Evolutionary conservation across 1,284 basidiomycete species (phyloP).

Genomic region (Fistulinella cinereoalba): DNA sequence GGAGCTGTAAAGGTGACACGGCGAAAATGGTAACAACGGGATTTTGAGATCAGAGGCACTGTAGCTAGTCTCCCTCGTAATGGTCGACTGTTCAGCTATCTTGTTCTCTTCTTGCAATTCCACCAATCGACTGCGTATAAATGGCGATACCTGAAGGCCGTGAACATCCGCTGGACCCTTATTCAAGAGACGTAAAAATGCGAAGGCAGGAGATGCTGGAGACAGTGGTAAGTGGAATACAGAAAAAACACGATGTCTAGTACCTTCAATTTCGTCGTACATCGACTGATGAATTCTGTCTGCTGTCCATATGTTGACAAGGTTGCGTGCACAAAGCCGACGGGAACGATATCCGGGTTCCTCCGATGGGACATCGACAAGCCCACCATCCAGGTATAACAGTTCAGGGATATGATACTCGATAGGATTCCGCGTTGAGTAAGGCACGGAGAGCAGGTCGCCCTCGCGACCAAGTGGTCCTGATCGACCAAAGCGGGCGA

Average conservation of each 20-base stretch:
- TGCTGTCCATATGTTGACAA: slow-evolving; percentile 91
- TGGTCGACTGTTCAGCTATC: slow-evolving; percentile 43
- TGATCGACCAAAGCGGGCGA: slow-evolving; percentile 80
- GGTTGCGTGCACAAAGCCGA: slow-evolving; percentile 60
- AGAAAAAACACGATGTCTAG: not conserved
- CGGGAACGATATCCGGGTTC: slow-evolving; percentile 54
- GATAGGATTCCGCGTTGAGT: slow-evolving; percentile 87
- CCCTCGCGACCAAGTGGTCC: slow-evolving; percentile 83
- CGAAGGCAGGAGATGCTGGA: slow-evolving; percentile 56
- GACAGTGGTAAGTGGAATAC: slow-evolving; percentile 5
- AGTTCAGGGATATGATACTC: slow-evolving; percentile 74
- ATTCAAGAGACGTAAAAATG: slow-evolving; percentile 73
- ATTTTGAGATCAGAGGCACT: slow-evolving; percentile 19
- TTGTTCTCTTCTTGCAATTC: slow-evolving; percentile 47
- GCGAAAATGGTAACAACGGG: slow-evolving; percentile 35
- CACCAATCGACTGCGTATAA: slow-evolving; percentile 52
- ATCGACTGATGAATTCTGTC: slow-evolving; percentile 79
- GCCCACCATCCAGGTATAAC: slow-evolving; percentile 78
- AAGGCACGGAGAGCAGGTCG: slow-evolving; percentile 79
- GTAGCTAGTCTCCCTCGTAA: slow-evolving; percentile 34
- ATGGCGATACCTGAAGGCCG: slow-evolving; percentile 54
- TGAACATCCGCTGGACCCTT: slow-evolving; percentile 64
- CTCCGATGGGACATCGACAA: slow-evolving; percentile 67
- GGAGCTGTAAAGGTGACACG: slow-evolving; percentile 43
- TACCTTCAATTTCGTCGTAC: slow-evolving; percentile 57